A percentile compares a stretch with the other conserved stretches of the same genome.
Evolutionary conservation across 441 rosid species (phyloP).

Genomic region (Corymbia calophylla): DNA sequence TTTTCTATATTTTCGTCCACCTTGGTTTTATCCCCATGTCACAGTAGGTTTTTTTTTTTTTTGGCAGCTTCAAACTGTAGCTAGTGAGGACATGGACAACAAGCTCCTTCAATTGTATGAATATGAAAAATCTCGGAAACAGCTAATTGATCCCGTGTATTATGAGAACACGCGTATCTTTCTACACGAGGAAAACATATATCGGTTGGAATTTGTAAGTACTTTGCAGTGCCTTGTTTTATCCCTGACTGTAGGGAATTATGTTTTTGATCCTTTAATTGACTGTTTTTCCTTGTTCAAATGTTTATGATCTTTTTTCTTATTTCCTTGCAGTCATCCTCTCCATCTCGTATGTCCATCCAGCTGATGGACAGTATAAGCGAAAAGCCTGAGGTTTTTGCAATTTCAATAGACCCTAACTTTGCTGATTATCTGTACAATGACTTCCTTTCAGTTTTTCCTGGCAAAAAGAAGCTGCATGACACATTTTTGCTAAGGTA

Average conservation of each 20-base stretch:
- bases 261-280: background rate
- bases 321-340: slow-evolving; percentile 38
- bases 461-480: slow-evolving; percentile 49
- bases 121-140: slow-evolving; percentile 81
- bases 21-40: background rate
- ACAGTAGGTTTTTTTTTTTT: background rate
- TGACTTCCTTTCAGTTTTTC: slow-evolving; percentile 61
- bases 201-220: slow-evolving; percentile 92
- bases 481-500: slow-evolving; percentile 80
- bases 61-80: slow-evolving; percentile 77
- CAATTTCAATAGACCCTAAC: slow-evolving; percentile 82
- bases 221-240: background rate
- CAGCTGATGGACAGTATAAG: slow-evolving; percentile 86
- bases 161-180: slow-evolving; percentile 85
- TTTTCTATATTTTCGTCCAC: background rate
- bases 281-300: background rate
- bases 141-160: slow-evolving; percentile 61
- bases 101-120: slow-evolving; percentile 79
- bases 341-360: slow-evolving; percentile 47
- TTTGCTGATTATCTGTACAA: slow-evolving; percentile 74
- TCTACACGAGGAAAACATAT: slow-evolving; percentile 84
- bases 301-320: background rate
- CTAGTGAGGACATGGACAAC: slow-evolving; percentile 86
- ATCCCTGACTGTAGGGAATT: background rate
- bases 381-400: slow-evolving; percentile 90